Evolutionary conservation across 805 yeast species (phyloP).

Genomic region (Wickerhamomyces ciferrii): DNA sequence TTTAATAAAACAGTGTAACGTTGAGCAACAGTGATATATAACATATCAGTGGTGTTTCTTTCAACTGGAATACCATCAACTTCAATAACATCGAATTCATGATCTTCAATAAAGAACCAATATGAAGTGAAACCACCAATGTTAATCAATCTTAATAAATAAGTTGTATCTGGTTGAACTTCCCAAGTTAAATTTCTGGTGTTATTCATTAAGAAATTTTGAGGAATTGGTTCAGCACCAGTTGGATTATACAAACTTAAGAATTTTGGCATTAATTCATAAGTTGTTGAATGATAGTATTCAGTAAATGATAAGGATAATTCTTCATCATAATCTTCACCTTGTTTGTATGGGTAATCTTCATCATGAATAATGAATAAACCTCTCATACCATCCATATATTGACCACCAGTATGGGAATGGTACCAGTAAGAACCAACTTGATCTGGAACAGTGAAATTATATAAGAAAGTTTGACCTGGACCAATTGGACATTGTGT

Average conservation of each 20-base stretch:
- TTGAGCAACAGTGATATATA: conserved; percentile 89
- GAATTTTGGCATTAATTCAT: conserved; percentile 48
- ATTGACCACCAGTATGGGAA: conserved; percentile 86
- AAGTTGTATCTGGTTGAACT: conserved; percentile 83
- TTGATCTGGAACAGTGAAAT: conserved; percentile 80
- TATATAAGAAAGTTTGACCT: conserved; percentile 68
- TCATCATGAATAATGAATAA: conserved; percentile 67
- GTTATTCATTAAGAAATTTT: conserved; percentile 72
- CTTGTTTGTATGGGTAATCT: conserved; percentile 48
- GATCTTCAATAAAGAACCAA: conserved; percentile 84
- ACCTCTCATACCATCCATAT: conserved; percentile 91
- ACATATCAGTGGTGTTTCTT: conserved; percentile 58
- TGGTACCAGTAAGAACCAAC: conserved; percentile 97
- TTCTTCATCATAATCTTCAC: conserved; percentile 71
- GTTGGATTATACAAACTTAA: conserved; percentile 81
- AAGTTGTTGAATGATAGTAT: conserved; percentile 73
- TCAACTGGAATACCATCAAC: conserved; percentile 89
- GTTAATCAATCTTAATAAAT: conserved; percentile 74
- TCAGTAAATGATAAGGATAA: conserved; percentile 64
- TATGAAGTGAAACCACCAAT: conserved; percentile 91
- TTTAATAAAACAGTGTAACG: conserved; percentile 77
- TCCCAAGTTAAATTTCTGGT: conserved; percentile 71
- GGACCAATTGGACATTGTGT: conserved; percentile 93
- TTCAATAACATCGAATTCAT: conserved; percentile 79
- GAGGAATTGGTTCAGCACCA: conserved; percentile 98